Evolutionary conservation across 2,329 filamentous ascomycete genomes (phyloP), one percentile per base, ranked within the genome.

Genomic region (Beauveria sp.): DNA sequence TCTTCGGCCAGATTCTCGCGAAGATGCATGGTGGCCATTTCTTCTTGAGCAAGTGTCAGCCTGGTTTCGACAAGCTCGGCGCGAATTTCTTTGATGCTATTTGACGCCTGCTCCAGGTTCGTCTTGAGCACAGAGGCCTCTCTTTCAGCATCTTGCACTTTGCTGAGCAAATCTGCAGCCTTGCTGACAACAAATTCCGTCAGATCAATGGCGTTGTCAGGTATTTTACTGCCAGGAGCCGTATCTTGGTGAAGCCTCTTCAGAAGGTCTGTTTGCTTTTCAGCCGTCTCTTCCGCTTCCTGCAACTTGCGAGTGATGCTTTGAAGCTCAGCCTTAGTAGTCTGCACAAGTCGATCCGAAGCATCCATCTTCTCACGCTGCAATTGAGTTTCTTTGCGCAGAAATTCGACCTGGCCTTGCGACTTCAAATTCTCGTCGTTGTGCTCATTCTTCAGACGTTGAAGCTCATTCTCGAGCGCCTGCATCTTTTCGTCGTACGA

Each of bases 391-490:
- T 88, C 85, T 62, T 84, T 85, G 24, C 84, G 80, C 28, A 88
- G 73, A 64, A 83, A 85, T 2, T 86, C 83, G 24, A 87, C 77
- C 66, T 88, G 84, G 2, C 83, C 84, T 64, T 87, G 83, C 0
- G 78, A 76, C 64, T 84, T 86, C 51, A 84, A 77, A 2, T 73
- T 68, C 58, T 86, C 84, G 43, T 86, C 84, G 46, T 78, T 77
- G 63, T 79, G 77, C 63, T 86, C 81, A 63, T 82, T 82, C 41
- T 76, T 79, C 18, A 88, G 72, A 55, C 80, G 82, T 60, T 90
- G 84, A 18, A 96, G 75, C 67, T 96, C 89, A 18, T 83, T 78
- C 67, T 92, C 84, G 1, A 96, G 80, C 9, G 80, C 78, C 51
- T 84, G 84, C 37, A 92, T 78, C 62, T 81, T 86, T 52, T 88